phyloP scores from a whole-genome alignment of 768 basidiomycete genomes.

The Leccinellum rugosiceps region DNA sequence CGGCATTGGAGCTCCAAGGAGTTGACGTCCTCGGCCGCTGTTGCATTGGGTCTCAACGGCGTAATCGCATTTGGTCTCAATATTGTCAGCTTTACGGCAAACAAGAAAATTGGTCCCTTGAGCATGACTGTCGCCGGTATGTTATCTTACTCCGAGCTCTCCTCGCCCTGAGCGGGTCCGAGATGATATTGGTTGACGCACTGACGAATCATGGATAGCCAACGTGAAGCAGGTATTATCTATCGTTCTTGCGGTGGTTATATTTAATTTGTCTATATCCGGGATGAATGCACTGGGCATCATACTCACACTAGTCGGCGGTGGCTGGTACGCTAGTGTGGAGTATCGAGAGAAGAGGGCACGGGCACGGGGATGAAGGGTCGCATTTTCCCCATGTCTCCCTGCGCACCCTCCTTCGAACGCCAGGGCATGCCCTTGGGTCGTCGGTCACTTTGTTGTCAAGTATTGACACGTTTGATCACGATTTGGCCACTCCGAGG shows the following conservation, averaged over 20 bases:
- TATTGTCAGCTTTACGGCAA: slow-evolving; percentile 94
- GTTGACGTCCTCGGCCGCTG: slow-evolving; percentile 37
- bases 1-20: slow-evolving; percentile 44
- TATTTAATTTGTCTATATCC: slow-evolving; percentile 84
- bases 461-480: neutral
- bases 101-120: slow-evolving; percentile 83
- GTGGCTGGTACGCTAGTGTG: slow-evolving; percentile 73
- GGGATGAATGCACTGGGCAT: slow-evolving; percentile 82
- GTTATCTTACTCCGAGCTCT: slow-evolving; percentile 22
- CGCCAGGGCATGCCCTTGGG: neutral
- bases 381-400: neutral
- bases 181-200: neutral
- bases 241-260: slow-evolving; percentile 73
- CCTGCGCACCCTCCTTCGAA: neutral
- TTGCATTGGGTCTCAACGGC: slow-evolving; percentile 73
- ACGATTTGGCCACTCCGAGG: neutral
- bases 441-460: neutral
- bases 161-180: slow-evolving; percentile 5
- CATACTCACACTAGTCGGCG: slow-evolving; percentile 77
- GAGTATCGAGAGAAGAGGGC: slow-evolving; percentile 52
- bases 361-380: slow-evolving; percentile 27
- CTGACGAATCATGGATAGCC: slow-evolving; percentile 40
- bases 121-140: slow-evolving; percentile 88
- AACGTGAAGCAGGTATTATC: slow-evolving; percentile 95
- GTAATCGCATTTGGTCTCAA: slow-evolving; percentile 89